phyloP scores from a whole-genome alignment of 345 rosid genomes.

The Linum tenue region DNA sequence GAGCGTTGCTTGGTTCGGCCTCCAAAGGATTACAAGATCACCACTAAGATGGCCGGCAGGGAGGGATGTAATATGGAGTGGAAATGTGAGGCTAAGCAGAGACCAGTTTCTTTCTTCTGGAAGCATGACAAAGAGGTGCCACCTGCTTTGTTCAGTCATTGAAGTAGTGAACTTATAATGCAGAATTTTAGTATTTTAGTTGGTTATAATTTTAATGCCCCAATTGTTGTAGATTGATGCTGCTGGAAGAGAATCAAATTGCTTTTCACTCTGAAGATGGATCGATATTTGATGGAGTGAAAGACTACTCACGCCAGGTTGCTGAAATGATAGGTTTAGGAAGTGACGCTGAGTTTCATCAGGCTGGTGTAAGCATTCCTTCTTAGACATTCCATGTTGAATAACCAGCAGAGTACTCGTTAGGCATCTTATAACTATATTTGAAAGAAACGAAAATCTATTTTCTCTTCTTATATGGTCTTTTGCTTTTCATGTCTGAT shows the following conservation, averaged over 20 bases:
- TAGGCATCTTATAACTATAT: too few species aligned
- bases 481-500: neutral
- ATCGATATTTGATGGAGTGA: conserved; percentile 75
- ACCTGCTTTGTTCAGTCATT: conserved; percentile 2
- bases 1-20: conserved; percentile 72
- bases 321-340: conserved; percentile 97
- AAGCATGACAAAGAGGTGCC: conserved; percentile 85
- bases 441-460: too few species aligned
- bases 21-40: conserved; percentile 87
- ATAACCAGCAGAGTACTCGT: too few species aligned
- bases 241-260: conserved; percentile 96
- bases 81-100: conserved; percentile 82
- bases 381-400: neutral
- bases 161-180: neutral
- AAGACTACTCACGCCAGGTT: conserved; percentile 87
- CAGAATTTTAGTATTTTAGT: neutral
- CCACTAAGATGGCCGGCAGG: conserved; percentile 94
- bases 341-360: conserved; percentile 73
- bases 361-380: conserved; percentile 76
- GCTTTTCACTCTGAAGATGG: conserved; percentile 92
- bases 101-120: conserved; percentile 99
- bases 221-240: conserved; percentile 54
- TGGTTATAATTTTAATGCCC: neutral
- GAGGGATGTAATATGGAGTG: conserved; percentile 94
- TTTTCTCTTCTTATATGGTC: too few species aligned